These are phyloP conservation scores for Hypoxylon sp. DNA, from an alignment of 2,329 filamentous ascomycete genomes.

Conservation along the genomic window DNA sequence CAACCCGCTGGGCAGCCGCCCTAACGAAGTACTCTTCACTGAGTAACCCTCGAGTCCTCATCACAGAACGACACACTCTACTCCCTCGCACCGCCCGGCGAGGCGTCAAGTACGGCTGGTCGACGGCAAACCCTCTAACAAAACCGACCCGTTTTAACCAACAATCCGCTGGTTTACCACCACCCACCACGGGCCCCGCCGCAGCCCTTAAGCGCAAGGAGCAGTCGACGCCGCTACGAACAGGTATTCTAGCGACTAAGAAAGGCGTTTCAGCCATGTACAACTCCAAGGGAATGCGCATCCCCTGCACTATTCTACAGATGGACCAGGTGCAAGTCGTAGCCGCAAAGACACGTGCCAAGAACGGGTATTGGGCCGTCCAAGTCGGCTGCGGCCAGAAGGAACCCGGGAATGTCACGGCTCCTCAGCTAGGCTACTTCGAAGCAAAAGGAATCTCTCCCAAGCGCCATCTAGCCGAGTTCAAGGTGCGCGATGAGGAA, in stretches of 20 bases:
- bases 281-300: conserved; percentile 81
- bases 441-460: conserved; percentile 85
- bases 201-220: conserved; percentile 73
- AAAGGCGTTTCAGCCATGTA: conserved; percentile 97
- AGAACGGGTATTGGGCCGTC: conserved; percentile 94
- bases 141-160: conserved; percentile 75
- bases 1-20: conserved; percentile 62
- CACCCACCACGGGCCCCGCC: conserved; percentile 70
- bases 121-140: conserved; percentile 66
- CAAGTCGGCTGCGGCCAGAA: conserved; percentile 87
- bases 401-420: conserved; percentile 81
- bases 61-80: conserved; percentile 56
- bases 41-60: conserved; percentile 53
- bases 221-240: conserved; percentile 75
- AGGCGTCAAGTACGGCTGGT: conserved; percentile 74
- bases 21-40: conserved; percentile 51
- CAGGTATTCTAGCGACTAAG: conserved; percentile 89
- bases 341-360: conserved; percentile 83
- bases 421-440: conserved; percentile 89
- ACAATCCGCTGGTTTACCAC: conserved; percentile 68
- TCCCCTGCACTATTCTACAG: conserved; percentile 92
- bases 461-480: conserved; percentile 88
- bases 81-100: conserved; percentile 64
- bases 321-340: conserved; percentile 93
- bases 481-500: conserved; percentile 80